Conservation (phyloP, 108 stramenopile species). For the Cyclotella atomus region DNA sequence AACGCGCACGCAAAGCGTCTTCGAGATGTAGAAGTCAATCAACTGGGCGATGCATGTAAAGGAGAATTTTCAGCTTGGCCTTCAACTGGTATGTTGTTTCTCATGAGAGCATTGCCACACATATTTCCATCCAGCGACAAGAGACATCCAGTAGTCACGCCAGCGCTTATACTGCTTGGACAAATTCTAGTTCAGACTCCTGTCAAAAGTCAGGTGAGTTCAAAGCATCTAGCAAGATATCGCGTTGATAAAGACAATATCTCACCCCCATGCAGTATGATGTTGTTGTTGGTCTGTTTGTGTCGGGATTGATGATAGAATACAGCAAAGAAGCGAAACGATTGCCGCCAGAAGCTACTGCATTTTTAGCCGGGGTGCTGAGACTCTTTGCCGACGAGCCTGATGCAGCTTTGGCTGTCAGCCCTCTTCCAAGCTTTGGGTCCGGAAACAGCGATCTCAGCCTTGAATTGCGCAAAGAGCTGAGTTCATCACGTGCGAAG, state of each 20-base stretch:
- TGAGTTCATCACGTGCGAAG: conserved; percentile 15
- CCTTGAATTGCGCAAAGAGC: conserved; percentile 10
- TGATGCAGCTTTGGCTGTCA: conserved; percentile 14
- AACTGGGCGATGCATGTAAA: conserved; percentile 54
- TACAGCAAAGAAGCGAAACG: conserved; percentile 84
- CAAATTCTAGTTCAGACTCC: conserved; percentile 89
- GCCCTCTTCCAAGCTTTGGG: conserved; percentile 62
- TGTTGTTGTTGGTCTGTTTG: conserved; percentile 76
- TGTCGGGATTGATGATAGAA: conserved; percentile 80
- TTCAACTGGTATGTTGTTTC: conserved; percentile 79
- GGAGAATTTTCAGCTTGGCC: conserved; percentile 83
- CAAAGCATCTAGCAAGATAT: too few relatives aligned
- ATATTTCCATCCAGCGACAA: conserved; percentile 93
- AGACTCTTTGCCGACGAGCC: conserved; percentile 71
- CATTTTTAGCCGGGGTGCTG: conserved; percentile 72
- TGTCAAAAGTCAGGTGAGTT: too few relatives aligned
- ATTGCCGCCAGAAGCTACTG: conserved; percentile 82
- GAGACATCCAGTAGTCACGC: conserved; percentile 90
- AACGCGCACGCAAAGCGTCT: conserved; percentile 88
- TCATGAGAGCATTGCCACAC: conserved; percentile 83
- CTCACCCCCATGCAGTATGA: conserved; percentile 70
- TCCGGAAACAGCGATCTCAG: conserved; percentile 32
- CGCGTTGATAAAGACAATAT: too few relatives aligned
- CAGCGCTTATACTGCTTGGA: conserved; percentile 78
- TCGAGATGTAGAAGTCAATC: conserved; percentile 64